Percentiles rank a stretch among this genome's conserved stretches.
Conservation (phyloP, 768 basidiomycete species). For the Lyophyllum decastes region DNA sequence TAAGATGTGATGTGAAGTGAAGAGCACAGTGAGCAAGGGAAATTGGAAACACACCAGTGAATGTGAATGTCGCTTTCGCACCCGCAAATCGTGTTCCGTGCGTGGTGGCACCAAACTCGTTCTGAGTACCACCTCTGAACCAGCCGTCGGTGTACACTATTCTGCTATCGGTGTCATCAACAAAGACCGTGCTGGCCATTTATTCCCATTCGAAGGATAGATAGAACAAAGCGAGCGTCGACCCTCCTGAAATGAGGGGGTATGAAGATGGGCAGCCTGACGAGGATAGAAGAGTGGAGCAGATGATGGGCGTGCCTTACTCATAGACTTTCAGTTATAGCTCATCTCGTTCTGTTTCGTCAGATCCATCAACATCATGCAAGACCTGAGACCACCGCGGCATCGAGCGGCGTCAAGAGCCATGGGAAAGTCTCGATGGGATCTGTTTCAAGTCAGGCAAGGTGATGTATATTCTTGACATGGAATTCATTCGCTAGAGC, state of each 20-base stretch:
- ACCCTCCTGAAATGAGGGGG: not conserved
- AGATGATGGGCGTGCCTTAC: too few species aligned
- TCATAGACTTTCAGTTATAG: too few species aligned
- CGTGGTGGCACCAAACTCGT: conserved; percentile 9
- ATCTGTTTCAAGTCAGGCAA: too few species aligned
- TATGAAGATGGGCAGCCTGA: not conserved
- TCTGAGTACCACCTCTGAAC: conserved; percentile 2
- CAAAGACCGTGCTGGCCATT: not conserved
- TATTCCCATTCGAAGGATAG: not conserved
- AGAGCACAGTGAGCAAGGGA: too few species aligned
- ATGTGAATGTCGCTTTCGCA: conserved; percentile 23
- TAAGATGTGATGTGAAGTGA: not conserved
- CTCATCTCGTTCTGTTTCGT: too few species aligned
- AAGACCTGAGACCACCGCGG: too few species aligned
- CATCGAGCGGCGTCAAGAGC: too few species aligned
- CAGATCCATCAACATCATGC: too few species aligned
- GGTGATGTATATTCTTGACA: too few species aligned
- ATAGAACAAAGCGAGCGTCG: not conserved
- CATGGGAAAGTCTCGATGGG: too few species aligned
- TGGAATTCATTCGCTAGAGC: too few species aligned
- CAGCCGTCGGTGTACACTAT: conserved; percentile 8
- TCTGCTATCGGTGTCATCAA: conserved; percentile 6
- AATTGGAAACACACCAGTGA: conserved; percentile 17
- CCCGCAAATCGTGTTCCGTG: conserved; percentile 19
- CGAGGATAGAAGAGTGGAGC: too few species aligned